Conservation (phyloP, 106 monocot species). For the Platanthera guangdongensis region DNA sequence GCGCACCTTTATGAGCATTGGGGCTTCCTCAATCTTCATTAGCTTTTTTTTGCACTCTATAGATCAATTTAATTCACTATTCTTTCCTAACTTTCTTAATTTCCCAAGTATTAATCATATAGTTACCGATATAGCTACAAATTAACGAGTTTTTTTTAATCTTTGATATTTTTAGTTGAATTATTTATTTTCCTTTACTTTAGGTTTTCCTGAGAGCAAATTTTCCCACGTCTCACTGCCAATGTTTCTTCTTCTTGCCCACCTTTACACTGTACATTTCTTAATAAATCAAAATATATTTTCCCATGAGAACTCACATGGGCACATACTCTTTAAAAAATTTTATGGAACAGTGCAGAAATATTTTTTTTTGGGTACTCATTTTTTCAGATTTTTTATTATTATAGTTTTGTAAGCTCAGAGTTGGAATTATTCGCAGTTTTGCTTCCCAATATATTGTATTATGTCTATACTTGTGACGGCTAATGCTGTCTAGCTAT, state of each 20-base stretch:
- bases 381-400: background rate
- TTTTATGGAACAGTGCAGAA: background rate
- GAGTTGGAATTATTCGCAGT: background rate
- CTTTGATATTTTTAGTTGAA: background rate
- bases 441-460: background rate
- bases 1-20: background rate
- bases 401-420: background rate
- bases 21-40: background rate
- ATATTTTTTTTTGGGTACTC: too few relatives aligned
- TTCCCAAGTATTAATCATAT: background rate
- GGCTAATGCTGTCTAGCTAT: too few relatives aligned
- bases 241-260: background rate
- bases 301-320: background rate
- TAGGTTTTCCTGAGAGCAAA: background rate
- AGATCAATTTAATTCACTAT: slow-evolving; percentile 1
- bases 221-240: background rate
- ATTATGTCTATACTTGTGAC: background rate
- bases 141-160: background rate
- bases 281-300: background rate
- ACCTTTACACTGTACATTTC: background rate
- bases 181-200: background rate
- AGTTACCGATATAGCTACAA: background rate
- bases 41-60: background rate
- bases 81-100: slow-evolving; percentile 2
- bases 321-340: background rate